Evolutionary conservation across 495 filamentous ascomycete genomes (phyloP).

Genomic region (Aspergillus bridgeri): DNA sequence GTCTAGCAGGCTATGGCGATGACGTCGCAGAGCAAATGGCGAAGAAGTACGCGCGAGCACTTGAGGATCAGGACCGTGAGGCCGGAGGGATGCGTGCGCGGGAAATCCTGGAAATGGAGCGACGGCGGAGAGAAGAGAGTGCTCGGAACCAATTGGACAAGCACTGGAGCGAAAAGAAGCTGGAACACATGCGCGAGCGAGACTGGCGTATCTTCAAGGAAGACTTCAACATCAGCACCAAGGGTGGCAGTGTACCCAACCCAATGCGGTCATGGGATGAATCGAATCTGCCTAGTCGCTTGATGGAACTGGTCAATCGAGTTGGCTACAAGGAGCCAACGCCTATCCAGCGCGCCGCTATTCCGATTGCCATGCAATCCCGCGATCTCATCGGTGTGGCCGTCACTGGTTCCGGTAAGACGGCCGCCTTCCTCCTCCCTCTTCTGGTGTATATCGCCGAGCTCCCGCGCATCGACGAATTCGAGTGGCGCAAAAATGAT

Average conservation of each 20-base stretch:
- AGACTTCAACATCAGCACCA: constrained; percentile 95
- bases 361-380: constrained; percentile 90
- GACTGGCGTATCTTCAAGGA: constrained; percentile 99
- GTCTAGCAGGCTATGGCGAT: constrained; percentile 79
- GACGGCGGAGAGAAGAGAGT: constrained; percentile 70
- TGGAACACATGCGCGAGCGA: constrained; percentile 95
- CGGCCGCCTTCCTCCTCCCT: constrained; percentile 90
- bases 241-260: constrained; percentile 85
- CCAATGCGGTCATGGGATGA: constrained; percentile 97
- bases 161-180: constrained; percentile 96
- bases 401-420: constrained; percentile 98
- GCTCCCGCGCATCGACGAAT: constrained; percentile 77
- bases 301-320: constrained; percentile 77
- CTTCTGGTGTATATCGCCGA: constrained; percentile 96
- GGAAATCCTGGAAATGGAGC: constrained; percentile 86
- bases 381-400: constrained; percentile 97
- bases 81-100: constrained; percentile 73
- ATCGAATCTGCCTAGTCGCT: constrained; percentile 70
- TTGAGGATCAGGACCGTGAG: constrained; percentile 76
- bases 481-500: constrained; percentile 79
- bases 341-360: constrained; percentile 88
- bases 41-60: constrained; percentile 70
- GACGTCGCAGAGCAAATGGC: constrained; percentile 67
- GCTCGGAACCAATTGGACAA: constrained; percentile 70
- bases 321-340: constrained; percentile 95